Conservation (phyloP, 2,329 filamentous ascomycete species). For the Fusarium scirpi region DNA sequence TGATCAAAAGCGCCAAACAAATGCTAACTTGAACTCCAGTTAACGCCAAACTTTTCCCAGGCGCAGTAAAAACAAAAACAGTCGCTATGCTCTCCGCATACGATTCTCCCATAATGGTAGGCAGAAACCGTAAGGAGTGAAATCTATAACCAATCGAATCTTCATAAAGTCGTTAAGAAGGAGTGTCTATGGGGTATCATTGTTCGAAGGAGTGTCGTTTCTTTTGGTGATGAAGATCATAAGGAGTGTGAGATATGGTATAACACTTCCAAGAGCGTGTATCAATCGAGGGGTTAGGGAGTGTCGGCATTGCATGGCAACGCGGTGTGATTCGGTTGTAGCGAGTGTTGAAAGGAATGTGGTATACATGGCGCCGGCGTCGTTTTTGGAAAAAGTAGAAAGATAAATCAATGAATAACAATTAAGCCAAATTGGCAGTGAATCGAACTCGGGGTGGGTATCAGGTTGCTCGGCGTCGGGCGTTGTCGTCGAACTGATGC, state of each 20-base stretch:
- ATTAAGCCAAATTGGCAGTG: slow-evolving; percentile 29
- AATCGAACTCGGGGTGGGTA: slow-evolving; percentile 35
- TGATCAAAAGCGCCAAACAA: slow-evolving; percentile 41
- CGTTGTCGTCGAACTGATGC: slow-evolving; percentile 50
- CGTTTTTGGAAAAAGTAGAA: slow-evolving; percentile 44
- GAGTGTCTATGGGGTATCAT: slow-evolving; percentile 55
- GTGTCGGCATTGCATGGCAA: slow-evolving; percentile 48
- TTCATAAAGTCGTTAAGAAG: slow-evolving; percentile 55
- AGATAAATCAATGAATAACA: slow-evolving; percentile 33
- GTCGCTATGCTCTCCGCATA: slow-evolving; percentile 68
- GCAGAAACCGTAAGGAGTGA: slow-evolving; percentile 60
- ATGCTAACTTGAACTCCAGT: slow-evolving; percentile 43
- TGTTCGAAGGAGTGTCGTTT: slow-evolving; percentile 48
- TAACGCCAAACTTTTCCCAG: slow-evolving; percentile 46
- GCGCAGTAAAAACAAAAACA: slow-evolving; percentile 50
- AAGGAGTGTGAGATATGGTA: slow-evolving; percentile 51
- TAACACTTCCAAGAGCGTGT: slow-evolving; percentile 47
- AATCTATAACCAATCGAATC: slow-evolving; percentile 54
- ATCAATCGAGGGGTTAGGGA: slow-evolving; percentile 44
- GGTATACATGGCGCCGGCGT: slow-evolving; percentile 54
- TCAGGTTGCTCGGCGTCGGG: slow-evolving; percentile 52
- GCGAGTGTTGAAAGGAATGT: slow-evolving; percentile 55
- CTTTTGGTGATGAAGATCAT: slow-evolving; percentile 44
- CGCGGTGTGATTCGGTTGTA: slow-evolving; percentile 45
- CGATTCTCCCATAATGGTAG: slow-evolving; percentile 52